Base-by-base conservation (phyloP, 176 grass and related monocot species). In the Zea luxurians region DNA sequence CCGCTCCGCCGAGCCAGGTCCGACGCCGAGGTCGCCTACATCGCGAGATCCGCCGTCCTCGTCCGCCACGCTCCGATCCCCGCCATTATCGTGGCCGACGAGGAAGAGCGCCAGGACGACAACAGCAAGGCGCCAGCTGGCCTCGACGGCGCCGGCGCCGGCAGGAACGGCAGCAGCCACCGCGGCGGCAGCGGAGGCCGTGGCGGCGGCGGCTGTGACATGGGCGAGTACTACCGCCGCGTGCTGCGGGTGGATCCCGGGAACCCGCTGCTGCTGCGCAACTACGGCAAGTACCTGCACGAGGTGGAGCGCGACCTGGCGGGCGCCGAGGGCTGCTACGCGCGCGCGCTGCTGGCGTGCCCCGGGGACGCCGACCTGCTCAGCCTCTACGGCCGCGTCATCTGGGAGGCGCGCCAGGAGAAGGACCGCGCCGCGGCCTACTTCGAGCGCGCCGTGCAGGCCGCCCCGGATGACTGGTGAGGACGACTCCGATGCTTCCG, bases 271-370 rank as follows among this genome's bases (percentile, higher is more conserved):
- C 77, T 97, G 8, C 77, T 97, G 16, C 78, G 85, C 61, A 97
- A 97, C 87, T 97, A 97, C 82, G 94, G 87, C 59, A 79, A 70
- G 65, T 97, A 93, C 80, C 75, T 97, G 44, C 85, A 97, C 64
- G 94, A 93, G 85, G 91, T 93, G 66, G 94, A 88, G 77, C 73
- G 82, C 12, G 89, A 97, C 78, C 84, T 88, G 34, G 54, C 82
- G 7, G 86, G 86, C 47, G 94, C 91, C 44, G 94, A 93, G 84
- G 91, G 83, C 3, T 91, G 57, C 84, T 97, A 93, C 82, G 94
- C 71, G 13, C 78, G 91, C 45, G 94, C 94, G 15, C 74, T 97
- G 53, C 86, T 97, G 4, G 84, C 66, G 20, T 73, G 49, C 73
- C 91, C 91, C 4, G 88, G 63, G 21, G 94, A 97, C 62, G 91